phyloP scores from a whole-genome alignment of 176 grass and related monocot species.

The Triticum timopheevii region DNA sequence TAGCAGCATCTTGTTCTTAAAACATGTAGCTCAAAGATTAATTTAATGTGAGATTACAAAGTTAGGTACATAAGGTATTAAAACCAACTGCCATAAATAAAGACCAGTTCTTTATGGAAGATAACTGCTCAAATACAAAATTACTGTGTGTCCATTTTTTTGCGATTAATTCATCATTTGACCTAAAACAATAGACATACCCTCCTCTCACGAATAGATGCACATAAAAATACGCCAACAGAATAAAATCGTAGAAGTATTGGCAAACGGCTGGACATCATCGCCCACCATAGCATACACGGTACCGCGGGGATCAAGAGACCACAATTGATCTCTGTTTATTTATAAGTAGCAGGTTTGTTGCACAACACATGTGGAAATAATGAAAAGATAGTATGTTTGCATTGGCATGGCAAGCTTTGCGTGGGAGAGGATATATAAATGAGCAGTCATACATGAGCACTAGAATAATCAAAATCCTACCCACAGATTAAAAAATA shows the following conservation, averaged over 20 bases:
- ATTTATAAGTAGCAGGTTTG: not conserved
- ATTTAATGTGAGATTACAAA: not conserved
- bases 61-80: conserved; percentile 6
- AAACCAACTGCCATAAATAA: not conserved
- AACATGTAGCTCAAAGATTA: not conserved
- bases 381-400: conserved; percentile 12
- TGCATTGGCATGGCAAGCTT: conserved; percentile 14
- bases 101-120: conserved; percentile 13
- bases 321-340: not conserved
- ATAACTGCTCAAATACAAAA: conserved; percentile 1
- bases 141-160: not conserved
- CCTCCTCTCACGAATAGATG: conserved; percentile 25
- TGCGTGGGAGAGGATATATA: not conserved
- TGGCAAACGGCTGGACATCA: not conserved
- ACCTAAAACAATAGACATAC: conserved; percentile 1
- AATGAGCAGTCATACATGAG: conserved; percentile 6
- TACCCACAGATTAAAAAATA: conserved; percentile 1
- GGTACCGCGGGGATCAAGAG: not conserved
- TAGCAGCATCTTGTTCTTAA: not conserved
- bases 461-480: not conserved
- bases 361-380: not conserved
- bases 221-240: not conserved
- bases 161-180: not conserved
- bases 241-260: not conserved
- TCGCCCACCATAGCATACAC: not conserved